These are phyloP conservation scores for Gryganskiella cystojenkinii DNA, from an alignment of 192 early-diverging fungal species.

Conservation along the genomic window DNA sequence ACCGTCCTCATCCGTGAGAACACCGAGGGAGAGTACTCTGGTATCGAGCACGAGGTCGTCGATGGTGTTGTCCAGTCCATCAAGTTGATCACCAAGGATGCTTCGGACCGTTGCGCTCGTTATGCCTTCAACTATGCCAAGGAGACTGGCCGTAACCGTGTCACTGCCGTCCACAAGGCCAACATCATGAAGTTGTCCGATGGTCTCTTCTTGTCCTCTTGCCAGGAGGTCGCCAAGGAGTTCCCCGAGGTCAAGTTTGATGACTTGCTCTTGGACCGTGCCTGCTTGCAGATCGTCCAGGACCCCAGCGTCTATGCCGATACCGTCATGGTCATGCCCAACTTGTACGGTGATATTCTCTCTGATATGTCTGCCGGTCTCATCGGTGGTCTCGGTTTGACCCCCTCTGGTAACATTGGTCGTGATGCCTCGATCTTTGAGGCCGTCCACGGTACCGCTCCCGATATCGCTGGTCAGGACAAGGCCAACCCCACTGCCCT, in stretches of 20 bases:
- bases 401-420: slow-evolving; percentile 99
- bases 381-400: slow-evolving; percentile 97
- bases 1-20: slow-evolving; percentile 99
- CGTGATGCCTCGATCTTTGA: slow-evolving; percentile 98
- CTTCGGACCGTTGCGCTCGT: slow-evolving; percentile 89
- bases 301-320: slow-evolving; percentile 89
- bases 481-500: slow-evolving; percentile 70
- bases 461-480: slow-evolving; percentile 96
- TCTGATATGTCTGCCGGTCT: slow-evolving; percentile 98
- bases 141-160: slow-evolving; percentile 88
- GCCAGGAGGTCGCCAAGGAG: slow-evolving; percentile 90
- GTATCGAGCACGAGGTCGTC: slow-evolving; percentile 96
- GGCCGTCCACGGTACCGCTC: slow-evolving; percentile 94
- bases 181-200: slow-evolving; percentile 97
- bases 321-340: slow-evolving; percentile 99
- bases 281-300: slow-evolving; percentile 92
- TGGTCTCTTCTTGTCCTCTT: slow-evolving; percentile 95
- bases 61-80: slow-evolving; percentile 98
- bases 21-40: slow-evolving; percentile 99
- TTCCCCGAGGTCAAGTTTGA: slow-evolving; percentile 94
- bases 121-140: slow-evolving; percentile 97
- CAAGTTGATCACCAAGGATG: slow-evolving; percentile 98
- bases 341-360: slow-evolving; percentile 99
- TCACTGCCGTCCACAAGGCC: slow-evolving; percentile 99
- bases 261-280: slow-evolving; percentile 93